A percentile compares a stretch with the other conserved stretches of the same genome.
Evolutionary conservation across 2,329 filamentous ascomycete genomes (phyloP).

Genomic region (Aspergillus sp.): DNA sequence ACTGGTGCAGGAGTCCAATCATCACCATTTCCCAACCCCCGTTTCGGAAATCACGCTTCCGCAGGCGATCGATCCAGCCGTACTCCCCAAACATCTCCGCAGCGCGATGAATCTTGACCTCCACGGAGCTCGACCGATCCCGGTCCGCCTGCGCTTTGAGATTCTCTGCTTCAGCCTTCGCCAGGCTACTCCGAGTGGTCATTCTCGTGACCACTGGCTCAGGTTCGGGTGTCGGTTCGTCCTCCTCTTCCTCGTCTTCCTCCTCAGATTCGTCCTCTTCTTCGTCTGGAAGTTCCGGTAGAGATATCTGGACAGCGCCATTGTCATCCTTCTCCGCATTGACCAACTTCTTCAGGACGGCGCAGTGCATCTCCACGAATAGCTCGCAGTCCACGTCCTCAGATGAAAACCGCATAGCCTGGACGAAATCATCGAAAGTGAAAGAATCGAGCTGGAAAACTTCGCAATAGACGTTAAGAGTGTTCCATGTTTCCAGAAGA

Average conservation of each 20-base stretch:
- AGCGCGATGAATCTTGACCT: constrained; percentile 54
- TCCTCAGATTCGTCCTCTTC: constrained; percentile 67
- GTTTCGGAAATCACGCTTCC: constrained; percentile 78
- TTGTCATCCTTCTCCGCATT: constrained; percentile 68
- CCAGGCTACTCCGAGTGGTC: constrained; percentile 81
- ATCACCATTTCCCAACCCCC: constrained; percentile 92
- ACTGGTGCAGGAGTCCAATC: constrained; percentile 79
- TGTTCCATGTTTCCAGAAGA: constrained; percentile 91
- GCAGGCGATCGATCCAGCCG: constrained; percentile 82
- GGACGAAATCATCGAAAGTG: constrained; percentile 93
- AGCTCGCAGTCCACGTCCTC: constrained; percentile 77
- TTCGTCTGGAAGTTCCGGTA: constrained; percentile 73
- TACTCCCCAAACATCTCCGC: constrained; percentile 72
- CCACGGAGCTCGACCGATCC: constrained; percentile 43
- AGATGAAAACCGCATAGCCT: constrained; percentile 78
- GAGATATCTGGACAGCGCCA: constrained; percentile 74
- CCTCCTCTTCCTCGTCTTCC: constrained; percentile 59
- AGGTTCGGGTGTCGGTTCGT: constrained; percentile 68
- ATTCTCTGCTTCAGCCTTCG: constrained; percentile 74
- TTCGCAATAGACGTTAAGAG: constrained; percentile 95
- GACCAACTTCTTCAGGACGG: constrained; percentile 83
- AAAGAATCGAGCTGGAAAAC: constrained; percentile 94
- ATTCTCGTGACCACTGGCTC: constrained; percentile 65
- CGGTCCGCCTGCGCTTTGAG: constrained; percentile 62
- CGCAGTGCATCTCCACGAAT: constrained; percentile 87